These are phyloP conservation scores for Diaporthe citrichinensis DNA, from an alignment of 2,329 filamentous ascomycete genomes.

Conservation along the genomic window DNA sequence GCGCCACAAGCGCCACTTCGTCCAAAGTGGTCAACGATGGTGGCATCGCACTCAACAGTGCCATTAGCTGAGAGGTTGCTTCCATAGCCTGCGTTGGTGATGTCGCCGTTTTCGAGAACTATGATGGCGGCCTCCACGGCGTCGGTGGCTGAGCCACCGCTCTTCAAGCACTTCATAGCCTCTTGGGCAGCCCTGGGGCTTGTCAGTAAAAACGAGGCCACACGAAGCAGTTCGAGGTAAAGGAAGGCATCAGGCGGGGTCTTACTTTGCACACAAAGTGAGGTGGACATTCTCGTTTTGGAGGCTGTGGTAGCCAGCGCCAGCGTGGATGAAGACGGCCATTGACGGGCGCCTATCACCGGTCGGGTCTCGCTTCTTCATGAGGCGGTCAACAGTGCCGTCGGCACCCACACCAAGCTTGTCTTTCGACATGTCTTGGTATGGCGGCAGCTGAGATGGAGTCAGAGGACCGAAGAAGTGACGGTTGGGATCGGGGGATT, in stretches of 20 bases:
- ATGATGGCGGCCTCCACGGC: slow-evolving; percentile 92
- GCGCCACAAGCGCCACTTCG: slow-evolving; percentile 95
- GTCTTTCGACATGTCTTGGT: neutral
- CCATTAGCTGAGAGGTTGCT: slow-evolving; percentile 95
- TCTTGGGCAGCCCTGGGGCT: slow-evolving; percentile 81
- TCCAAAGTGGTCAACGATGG: slow-evolving; percentile 90
- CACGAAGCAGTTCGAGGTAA: neutral
- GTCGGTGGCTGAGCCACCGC: slow-evolving; percentile 85
- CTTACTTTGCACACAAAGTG: slow-evolving; percentile 89
- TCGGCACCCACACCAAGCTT: slow-evolving; percentile 4
- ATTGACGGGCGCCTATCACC: slow-evolving; percentile 21
- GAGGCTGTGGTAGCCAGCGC: slow-evolving; percentile 92
- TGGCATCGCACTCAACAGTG: slow-evolving; percentile 93
- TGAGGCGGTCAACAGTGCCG: slow-evolving; percentile 28
- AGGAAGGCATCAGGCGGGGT: slow-evolving; percentile 42
- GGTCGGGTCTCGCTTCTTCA: slow-evolving; percentile 19
- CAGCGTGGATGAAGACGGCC: slow-evolving; percentile 95
- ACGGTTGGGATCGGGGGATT: neutral
- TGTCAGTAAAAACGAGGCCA: slow-evolving; percentile 21
- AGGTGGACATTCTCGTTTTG: slow-evolving; percentile 90
- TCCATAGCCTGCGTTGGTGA: slow-evolving; percentile 96
- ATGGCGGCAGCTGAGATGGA: neutral
- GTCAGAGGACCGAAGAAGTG: neutral
- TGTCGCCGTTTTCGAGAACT: slow-evolving; percentile 91
- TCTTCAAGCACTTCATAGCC: slow-evolving; percentile 85